Evolutionary conservation across 352 stramenopile genomes (phyloP).

Genomic region (Phytopythium litorale): DNA sequence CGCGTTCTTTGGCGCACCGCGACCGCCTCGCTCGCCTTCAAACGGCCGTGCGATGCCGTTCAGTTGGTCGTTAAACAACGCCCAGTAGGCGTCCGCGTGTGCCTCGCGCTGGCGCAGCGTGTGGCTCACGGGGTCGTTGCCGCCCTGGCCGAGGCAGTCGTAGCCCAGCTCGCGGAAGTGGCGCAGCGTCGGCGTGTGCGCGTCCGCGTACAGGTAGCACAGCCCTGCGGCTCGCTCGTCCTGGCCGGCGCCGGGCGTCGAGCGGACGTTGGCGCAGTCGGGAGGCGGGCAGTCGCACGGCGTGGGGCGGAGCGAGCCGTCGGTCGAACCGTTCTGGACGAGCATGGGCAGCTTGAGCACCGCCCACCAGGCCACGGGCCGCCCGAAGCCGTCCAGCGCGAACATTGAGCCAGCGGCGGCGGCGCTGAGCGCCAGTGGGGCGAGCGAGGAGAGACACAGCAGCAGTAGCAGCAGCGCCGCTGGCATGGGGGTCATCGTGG

Average conservation of each 20-base stretch:
- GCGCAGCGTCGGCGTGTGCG: slow-evolving; percentile 34
- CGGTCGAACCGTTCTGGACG: slow-evolving; percentile 16
- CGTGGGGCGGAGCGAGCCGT: slow-evolving; percentile 24
- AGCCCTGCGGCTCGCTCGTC: slow-evolving; percentile 43
- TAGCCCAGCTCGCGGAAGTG: slow-evolving; percentile 70
- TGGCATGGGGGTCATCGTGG: not conserved
- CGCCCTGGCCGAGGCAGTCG: slow-evolving; percentile 74
- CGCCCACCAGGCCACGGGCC: slow-evolving; percentile 65
- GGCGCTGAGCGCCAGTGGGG: not conserved
- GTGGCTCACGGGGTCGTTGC: slow-evolving; percentile 67
- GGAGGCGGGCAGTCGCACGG: slow-evolving; percentile 65
- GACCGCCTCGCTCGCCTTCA: slow-evolving; percentile 3
- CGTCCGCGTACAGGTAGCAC: slow-evolving; percentile 80
- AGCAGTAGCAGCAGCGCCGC: slow-evolving; percentile 10
- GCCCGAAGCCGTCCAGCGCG: slow-evolving; percentile 56
- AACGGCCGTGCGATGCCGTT: slow-evolving; percentile 53
- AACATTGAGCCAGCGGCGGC: slow-evolving; percentile 12
- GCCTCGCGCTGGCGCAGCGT: slow-evolving; percentile 47
- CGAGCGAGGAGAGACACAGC: slow-evolving; percentile 15
- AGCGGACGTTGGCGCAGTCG: slow-evolving; percentile 39
- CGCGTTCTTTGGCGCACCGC: slow-evolving; percentile 3
- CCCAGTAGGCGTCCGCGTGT: slow-evolving; percentile 42
- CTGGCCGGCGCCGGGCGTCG: not conserved
- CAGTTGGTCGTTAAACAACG: slow-evolving; percentile 76
- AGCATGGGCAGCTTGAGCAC: slow-evolving; percentile 71